phyloP scores from a whole-genome alignment of 106 monocot species.

The Phalaenopsis aphrodite region DNA sequence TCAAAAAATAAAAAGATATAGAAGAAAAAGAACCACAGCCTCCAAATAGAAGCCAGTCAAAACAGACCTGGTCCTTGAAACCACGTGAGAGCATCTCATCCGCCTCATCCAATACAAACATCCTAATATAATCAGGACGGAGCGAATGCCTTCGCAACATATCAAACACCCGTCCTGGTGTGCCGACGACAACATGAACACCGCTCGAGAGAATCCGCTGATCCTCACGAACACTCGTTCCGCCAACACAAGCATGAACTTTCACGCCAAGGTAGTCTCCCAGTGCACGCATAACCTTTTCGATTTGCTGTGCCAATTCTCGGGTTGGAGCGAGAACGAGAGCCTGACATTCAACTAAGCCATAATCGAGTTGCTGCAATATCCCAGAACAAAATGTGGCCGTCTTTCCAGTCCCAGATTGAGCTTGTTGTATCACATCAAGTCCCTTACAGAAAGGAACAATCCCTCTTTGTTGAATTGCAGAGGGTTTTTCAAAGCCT shows the following conservation, averaged over 20 bases:
- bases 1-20: too few relatives aligned
- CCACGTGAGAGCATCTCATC: conserved; percentile 37
- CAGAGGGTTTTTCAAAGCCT: conserved; percentile 36
- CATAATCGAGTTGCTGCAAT: conserved; percentile 29
- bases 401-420: conserved; percentile 32
- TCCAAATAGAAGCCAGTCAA: not conserved
- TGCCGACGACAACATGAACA: conserved; percentile 29
- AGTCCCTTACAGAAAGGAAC: conserved; percentile 20
- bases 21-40: not conserved
- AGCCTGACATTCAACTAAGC: conserved; percentile 24
- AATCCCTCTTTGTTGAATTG: conserved; percentile 29
- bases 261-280: conserved; percentile 31
- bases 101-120: conserved; percentile 28
- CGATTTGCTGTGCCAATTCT: conserved; percentile 31
- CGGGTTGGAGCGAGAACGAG: conserved; percentile 30
- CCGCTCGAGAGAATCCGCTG: conserved; percentile 27
- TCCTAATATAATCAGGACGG: conserved; percentile 19
- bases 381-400: conserved; percentile 31
- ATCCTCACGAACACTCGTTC: conserved; percentile 25
- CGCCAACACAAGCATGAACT: conserved; percentile 33
- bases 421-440: conserved; percentile 28
- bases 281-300: conserved; percentile 33
- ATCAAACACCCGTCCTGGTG: conserved; percentile 24
- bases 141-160: conserved; percentile 23
- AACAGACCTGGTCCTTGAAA: conserved; percentile 37